Evolutionary conservation across 2,329 filamentous ascomycete species (phyloP).

Genomic region (Ophiocordyceps robertsii): DNA sequence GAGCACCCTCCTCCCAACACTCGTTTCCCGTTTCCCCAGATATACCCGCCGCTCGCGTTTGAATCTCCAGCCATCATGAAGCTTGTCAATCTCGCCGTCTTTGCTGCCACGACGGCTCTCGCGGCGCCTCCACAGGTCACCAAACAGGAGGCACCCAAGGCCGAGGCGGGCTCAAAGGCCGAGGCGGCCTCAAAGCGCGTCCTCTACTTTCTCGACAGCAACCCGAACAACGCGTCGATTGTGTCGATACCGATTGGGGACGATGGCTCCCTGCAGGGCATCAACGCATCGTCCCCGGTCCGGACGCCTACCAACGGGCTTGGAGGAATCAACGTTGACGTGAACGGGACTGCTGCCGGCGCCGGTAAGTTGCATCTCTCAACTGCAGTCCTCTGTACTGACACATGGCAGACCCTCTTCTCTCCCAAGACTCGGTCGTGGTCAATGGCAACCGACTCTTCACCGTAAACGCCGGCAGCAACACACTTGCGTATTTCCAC

Average conservation of each 20-base stretch:
- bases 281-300: background rate
- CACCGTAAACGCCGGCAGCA: slow-evolving; percentile 4
- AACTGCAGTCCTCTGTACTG: too few species aligned
- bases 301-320: background rate
- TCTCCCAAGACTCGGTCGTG: slow-evolving; percentile 2
- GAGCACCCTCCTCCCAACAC: too few species aligned
- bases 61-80: background rate
- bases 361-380: background rate
- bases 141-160: too few species aligned
- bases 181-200: background rate
- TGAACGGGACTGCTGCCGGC: background rate
- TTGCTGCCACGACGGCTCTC: background rate
- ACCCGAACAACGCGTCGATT: slow-evolving; percentile 1
- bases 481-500: slow-evolving; percentile 1
- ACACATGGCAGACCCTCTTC: background rate
- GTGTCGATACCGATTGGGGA: background rate
- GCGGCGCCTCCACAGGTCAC: background rate
- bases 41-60: too few species aligned
- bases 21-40: too few species aligned
- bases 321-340: background rate
- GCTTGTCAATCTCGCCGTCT: background rate
- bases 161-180: background rate
- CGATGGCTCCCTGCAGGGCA: background rate
- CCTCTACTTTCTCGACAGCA: slow-evolving; percentile 3
- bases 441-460: slow-evolving; percentile 1